Conservation (phyloP, 2,329 filamentous ascomycete species). For the Calonectria pseudoturangicola region DNA sequence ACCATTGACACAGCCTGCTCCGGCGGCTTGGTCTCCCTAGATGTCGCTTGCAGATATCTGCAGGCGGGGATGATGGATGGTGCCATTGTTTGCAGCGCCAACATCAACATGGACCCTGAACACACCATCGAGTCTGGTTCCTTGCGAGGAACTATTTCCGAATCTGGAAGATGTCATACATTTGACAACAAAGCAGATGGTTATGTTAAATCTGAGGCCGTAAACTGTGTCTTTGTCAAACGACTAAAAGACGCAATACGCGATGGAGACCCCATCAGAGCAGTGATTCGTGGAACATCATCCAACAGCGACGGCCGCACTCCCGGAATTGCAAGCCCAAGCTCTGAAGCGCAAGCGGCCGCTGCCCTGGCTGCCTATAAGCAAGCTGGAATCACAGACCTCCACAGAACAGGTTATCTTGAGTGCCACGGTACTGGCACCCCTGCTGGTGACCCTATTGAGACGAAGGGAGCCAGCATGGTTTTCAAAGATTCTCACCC, state of each 20-base stretch:
- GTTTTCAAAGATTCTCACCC: conserved; percentile 49
- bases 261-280: conserved; percentile 63
- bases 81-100: conserved; percentile 63
- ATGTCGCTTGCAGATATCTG: conserved; percentile 60
- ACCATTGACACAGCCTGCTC: conserved; percentile 74
- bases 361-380: conserved; percentile 57
- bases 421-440: conserved; percentile 66
- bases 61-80: conserved; percentile 37
- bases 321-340: conserved; percentile 60
- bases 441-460: conserved; percentile 60
- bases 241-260: conserved; percentile 63
- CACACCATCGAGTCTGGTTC: conserved; percentile 63
- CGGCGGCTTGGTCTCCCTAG: conserved; percentile 65
- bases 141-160: conserved; percentile 61
- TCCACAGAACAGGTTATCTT: conserved; percentile 55
- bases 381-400: conserved; percentile 51
- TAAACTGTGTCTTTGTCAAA: conserved; percentile 65
- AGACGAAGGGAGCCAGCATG: conserved; percentile 55
- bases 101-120: conserved; percentile 66
- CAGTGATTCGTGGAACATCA: conserved; percentile 56
- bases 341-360: conserved; percentile 53
- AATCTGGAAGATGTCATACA: conserved; percentile 55
- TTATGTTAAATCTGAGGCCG: conserved; percentile 67
- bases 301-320: conserved; percentile 59
- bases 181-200: conserved; percentile 64